Evolutionary conservation across 495 filamentous ascomycete genomes (phyloP).

Genomic region (Copromyces sp.): DNA sequence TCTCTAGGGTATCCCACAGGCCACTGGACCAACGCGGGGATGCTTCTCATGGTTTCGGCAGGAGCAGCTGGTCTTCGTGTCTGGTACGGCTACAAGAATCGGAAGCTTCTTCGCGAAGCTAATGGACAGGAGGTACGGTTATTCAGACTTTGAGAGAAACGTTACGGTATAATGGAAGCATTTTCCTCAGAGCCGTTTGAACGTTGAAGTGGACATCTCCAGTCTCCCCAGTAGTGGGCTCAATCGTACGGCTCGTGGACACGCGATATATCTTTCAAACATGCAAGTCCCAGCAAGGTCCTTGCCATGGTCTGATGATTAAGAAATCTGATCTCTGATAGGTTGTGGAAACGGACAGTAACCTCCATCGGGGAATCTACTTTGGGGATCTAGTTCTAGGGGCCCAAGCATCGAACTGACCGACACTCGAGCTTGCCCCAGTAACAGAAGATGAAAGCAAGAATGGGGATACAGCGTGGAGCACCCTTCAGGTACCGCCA

Average conservation of each 20-base stretch:
- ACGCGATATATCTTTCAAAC: not conserved
- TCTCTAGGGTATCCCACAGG: constrained; percentile 56
- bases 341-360: not conserved
- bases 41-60: constrained; percentile 33
- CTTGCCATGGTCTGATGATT: not conserved
- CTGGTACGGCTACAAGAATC: constrained; percentile 33
- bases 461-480: not conserved
- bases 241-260: not conserved
- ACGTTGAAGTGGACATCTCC: not conserved
- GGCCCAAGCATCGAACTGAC: not conserved
- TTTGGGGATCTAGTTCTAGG: too few relatives aligned
- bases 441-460: not conserved
- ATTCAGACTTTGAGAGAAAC: constrained; percentile 11
- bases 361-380: not conserved
- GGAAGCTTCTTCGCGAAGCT: constrained; percentile 17
- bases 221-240: not conserved
- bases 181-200: not conserved
- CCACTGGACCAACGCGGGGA: constrained; percentile 40
- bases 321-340: not conserved
- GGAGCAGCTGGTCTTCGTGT: constrained; percentile 28
- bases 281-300: not conserved
- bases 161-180: not conserved
- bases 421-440: not conserved
- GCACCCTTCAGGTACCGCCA: not conserved
- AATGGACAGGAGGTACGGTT: constrained; percentile 14